Evolutionary conservation across 208 protist genomes (phyloP).

Genomic region (Crithidia fasciculata): DNA sequence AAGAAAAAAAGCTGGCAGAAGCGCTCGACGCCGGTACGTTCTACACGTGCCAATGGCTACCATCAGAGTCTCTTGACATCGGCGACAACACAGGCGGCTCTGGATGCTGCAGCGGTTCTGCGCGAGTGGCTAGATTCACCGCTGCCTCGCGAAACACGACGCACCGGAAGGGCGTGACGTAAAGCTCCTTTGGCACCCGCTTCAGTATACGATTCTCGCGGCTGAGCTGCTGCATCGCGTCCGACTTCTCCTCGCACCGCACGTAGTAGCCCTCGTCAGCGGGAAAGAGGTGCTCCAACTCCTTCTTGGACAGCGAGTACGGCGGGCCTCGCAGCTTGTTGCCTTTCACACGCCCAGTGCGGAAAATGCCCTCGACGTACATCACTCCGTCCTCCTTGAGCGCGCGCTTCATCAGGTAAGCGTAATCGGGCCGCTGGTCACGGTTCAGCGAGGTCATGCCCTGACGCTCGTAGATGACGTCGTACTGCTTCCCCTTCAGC

Average conservation of each 20-base stretch:
- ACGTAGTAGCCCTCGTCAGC: slow-evolving; percentile 75
- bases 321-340: slow-evolving; percentile 84
- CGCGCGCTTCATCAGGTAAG: slow-evolving; percentile 78
- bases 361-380: slow-evolving; percentile 90
- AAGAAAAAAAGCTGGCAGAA: too few species aligned
- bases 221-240: slow-evolving; percentile 79
- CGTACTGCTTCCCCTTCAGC: slow-evolving; percentile 59
- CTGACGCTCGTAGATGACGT: slow-evolving; percentile 91
- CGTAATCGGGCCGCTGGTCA: slow-evolving; percentile 86
- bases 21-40: too few species aligned
- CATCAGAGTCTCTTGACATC: background rate
- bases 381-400: slow-evolving; percentile 85
- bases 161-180: slow-evolving; percentile 88
- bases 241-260: slow-evolving; percentile 88
- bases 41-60: background rate
- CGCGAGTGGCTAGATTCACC: slow-evolving; percentile 48
- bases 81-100: slow-evolving; percentile 25
- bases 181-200: slow-evolving; percentile 80
- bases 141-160: slow-evolving; percentile 76
- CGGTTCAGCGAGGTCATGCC: slow-evolving; percentile 83
- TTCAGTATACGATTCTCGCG: slow-evolving; percentile 79
- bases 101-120: slow-evolving; percentile 31
- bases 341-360: slow-evolving; percentile 80
- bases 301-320: slow-evolving; percentile 65
- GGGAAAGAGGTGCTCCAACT: slow-evolving; percentile 84